Percentiles rank a stretch among this genome's conserved stretches.
phyloP scores from a whole-genome alignment of 768 basidiomycete genomes.

The Mycena kentingensis region DNA sequence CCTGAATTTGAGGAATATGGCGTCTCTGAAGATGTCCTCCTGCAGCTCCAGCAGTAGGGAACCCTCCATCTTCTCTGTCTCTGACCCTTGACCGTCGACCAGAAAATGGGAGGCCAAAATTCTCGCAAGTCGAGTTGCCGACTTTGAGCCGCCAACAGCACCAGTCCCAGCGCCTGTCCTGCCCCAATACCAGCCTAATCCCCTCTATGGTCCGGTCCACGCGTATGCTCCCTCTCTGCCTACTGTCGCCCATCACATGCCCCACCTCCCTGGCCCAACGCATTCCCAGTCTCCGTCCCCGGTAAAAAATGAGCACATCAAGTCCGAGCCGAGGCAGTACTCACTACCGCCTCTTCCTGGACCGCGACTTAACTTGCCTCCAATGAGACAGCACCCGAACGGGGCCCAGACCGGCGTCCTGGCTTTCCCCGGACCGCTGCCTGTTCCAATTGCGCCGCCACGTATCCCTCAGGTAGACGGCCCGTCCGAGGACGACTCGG shows the following conservation, averaged over 20 bases:
- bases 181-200: conserved; percentile 60
- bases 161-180: conserved; percentile 46
- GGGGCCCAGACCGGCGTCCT: conserved; percentile 62
- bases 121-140: conserved; percentile 91
- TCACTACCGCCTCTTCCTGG: conserved; percentile 65
- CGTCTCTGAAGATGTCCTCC: conserved; percentile 86
- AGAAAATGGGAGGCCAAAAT: conserved; percentile 98
- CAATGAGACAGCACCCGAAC: conserved; percentile 47
- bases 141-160: conserved; percentile 68
- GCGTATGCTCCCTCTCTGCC: conserved; percentile 51
- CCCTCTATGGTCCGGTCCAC: conserved; percentile 57
- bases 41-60: conserved; percentile 85
- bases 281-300: conserved; percentile 32
- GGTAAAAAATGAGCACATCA: conserved; percentile 50
- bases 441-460: conserved; percentile 22
- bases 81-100: conserved; percentile 23
- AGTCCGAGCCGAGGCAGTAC: conserved; percentile 67
- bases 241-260: not conserved
- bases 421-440: conserved; percentile 46
- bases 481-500: conserved; percentile 72
- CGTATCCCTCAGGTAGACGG: conserved; percentile 81
- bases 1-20: conserved; percentile 97
- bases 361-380: conserved; percentile 59
- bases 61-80: conserved; percentile 10
- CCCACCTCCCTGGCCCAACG: too few relatives aligned